Conservation (phyloP, 2,329 filamentous ascomycete genomes). For the Dactylellina haptotyla region DNA sequence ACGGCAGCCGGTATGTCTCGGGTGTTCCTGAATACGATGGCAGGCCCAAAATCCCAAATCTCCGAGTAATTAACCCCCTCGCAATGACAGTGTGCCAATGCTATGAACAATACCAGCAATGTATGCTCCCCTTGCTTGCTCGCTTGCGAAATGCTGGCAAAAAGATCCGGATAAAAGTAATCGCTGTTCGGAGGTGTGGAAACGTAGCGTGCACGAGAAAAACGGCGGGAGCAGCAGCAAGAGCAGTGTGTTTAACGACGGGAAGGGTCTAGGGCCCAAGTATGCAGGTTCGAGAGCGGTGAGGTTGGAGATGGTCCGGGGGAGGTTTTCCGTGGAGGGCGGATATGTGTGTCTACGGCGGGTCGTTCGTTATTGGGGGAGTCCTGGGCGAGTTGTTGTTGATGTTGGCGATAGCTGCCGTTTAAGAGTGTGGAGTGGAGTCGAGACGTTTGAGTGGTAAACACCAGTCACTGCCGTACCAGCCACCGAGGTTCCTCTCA, state of each 20-base stretch:
- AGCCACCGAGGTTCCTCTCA: no score
- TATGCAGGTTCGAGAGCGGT: constrained; percentile 6
- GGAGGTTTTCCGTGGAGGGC: neutral
- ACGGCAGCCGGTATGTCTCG: constrained; percentile 27
- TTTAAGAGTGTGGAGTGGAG: constrained; percentile 1
- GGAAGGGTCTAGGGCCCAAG: constrained; percentile 10
- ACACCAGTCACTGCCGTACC: neutral
- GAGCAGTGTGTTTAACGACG: constrained; percentile 12
- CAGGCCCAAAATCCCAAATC: constrained; percentile 36
- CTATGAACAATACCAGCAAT: constrained; percentile 19
- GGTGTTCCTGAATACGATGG: constrained; percentile 53
- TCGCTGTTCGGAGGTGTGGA: constrained; percentile 52
- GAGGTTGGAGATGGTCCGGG: neutral
- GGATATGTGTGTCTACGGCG: neutral
- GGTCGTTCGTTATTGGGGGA: neutral
- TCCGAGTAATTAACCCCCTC: constrained; percentile 40
- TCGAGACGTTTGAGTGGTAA: constrained; percentile 47
- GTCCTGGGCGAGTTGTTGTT: neutral
- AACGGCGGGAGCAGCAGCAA: constrained; percentile 3
- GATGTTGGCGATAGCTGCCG: constrained; percentile 6
- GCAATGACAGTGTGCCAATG: constrained; percentile 24
- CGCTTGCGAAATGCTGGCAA: constrained; percentile 52
- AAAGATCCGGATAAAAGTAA: constrained; percentile 53
- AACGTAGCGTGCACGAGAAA: constrained; percentile 25
- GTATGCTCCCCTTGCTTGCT: constrained; percentile 38